Evolutionary conservation across 108 stramenopile genomes (phyloP).

Genomic region (Cyclotella atomus): DNA sequence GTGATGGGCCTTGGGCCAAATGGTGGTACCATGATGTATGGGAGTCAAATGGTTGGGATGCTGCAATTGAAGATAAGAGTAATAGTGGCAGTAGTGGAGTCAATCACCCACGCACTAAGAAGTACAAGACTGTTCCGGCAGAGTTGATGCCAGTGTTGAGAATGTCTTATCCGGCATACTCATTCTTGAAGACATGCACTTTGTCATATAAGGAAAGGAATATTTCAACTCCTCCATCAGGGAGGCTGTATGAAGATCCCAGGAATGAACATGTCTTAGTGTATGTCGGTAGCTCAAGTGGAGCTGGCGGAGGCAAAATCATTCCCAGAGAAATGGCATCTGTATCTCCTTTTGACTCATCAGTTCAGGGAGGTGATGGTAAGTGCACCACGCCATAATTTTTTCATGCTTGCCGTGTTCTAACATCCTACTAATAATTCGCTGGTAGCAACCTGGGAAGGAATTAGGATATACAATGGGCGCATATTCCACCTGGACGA

Average conservation of each 20-base stretch:
- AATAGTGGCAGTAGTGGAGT: slow-evolving; percentile 12
- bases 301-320: slow-evolving; percentile 52
- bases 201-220: slow-evolving; percentile 51
- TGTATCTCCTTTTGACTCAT: slow-evolving; percentile 88
- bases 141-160: slow-evolving; percentile 62
- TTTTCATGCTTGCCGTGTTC: no score
- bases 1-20: slow-evolving; percentile 83
- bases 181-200: slow-evolving; percentile 61
- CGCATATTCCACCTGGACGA: slow-evolving; percentile 85
- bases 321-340: slow-evolving; percentile 73
- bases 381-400: slow-evolving; percentile 27
- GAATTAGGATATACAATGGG: slow-evolving; percentile 86
- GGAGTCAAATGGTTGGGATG: slow-evolving; percentile 76
- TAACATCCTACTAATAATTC: no score
- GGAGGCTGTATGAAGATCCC: slow-evolving; percentile 79
- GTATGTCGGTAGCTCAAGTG: slow-evolving; percentile 66
- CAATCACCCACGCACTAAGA: slow-evolving; percentile 33
- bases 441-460: slow-evolving; percentile 88
- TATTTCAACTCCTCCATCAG: slow-evolving; percentile 48
- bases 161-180: slow-evolving; percentile 73
- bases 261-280: slow-evolving; percentile 88
- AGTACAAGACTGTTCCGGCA: slow-evolving; percentile 68
- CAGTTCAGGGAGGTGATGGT: slow-evolving; percentile 94
- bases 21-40: slow-evolving; percentile 88
- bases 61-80: slow-evolving; percentile 24